phyloP scores from a whole-genome alignment of 2,329 filamentous ascomycete genomes.

The Metarhizium brunneum region DNA sequence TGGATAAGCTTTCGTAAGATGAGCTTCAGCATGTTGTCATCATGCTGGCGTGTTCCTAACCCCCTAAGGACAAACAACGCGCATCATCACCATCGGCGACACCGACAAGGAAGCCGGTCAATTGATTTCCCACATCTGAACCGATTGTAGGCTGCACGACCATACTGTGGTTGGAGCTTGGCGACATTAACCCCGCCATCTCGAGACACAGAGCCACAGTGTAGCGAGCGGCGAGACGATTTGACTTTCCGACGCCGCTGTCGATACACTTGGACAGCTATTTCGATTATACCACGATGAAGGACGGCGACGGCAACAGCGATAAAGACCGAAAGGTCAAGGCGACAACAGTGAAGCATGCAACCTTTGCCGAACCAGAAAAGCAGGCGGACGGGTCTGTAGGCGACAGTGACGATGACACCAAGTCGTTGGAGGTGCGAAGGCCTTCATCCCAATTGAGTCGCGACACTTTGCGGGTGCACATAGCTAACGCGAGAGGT shows the following conservation, averaged over 20 bases:
- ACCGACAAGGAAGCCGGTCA: neutral
- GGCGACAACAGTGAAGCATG: constrained; percentile 11
- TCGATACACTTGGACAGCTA: neutral
- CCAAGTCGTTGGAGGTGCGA: constrained; percentile 39
- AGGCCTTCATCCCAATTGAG: neutral
- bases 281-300: neutral
- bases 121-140: neutral
- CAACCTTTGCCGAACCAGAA: constrained; percentile 13
- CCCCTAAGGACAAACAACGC: neutral
- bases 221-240: neutral
- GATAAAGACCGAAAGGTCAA: constrained; percentile 10
- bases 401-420: constrained; percentile 36
- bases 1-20: neutral
- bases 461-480: neutral
- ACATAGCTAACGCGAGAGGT: neutral
- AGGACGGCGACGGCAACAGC: constrained; percentile 10
- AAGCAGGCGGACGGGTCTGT: neutral
- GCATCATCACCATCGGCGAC: neutral
- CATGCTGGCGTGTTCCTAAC: neutral
- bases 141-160: neutral
- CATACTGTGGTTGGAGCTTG: neutral
- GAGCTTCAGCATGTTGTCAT: neutral
- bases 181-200: neutral
- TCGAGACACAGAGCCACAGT: neutral
- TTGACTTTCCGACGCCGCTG: neutral